Percentiles rank a stretch among this genome's conserved stretches.
phyloP scores from a whole-genome alignment of 768 basidiomycete genomes.

The Scleroderma bovista region DNA sequence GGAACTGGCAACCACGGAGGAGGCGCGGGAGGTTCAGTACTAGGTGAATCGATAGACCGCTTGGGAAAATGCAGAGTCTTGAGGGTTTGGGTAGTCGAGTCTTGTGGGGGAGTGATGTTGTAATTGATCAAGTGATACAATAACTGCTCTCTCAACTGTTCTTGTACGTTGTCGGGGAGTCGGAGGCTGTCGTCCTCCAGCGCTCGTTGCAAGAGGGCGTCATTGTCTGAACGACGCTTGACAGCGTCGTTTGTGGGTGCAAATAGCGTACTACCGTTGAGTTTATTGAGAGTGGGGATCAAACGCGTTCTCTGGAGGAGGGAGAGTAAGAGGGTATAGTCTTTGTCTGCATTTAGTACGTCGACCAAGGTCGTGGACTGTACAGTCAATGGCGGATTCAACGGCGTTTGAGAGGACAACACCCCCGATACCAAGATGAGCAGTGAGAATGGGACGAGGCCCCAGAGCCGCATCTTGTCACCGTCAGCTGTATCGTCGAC shows the following conservation, averaged over 20 bases:
- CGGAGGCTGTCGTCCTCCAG: constrained; percentile 24
- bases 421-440: constrained; percentile 16
- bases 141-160: constrained; percentile 81
- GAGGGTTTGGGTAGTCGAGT: constrained; percentile 35
- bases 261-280: constrained; percentile 81
- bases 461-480: constrained; percentile 29
- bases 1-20: constrained; percentile 86
- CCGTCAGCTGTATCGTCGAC: background rate
- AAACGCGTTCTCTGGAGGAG: constrained; percentile 83
- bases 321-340: constrained; percentile 69
- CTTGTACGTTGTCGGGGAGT: constrained; percentile 74
- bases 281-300: constrained; percentile 85
- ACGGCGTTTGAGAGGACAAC: constrained; percentile 19
- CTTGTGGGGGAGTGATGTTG: constrained; percentile 47
- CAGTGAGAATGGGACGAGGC: constrained; percentile 31
- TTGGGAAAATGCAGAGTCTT: constrained; percentile 73
- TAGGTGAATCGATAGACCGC: constrained; percentile 50
- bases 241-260: constrained; percentile 96
- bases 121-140: constrained; percentile 93
- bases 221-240: constrained; percentile 36
- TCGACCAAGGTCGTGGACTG: constrained; percentile 68
- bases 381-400: constrained; percentile 14
- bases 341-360: constrained; percentile 63
- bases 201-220: constrained; percentile 28
- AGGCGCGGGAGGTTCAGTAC: constrained; percentile 60